Conservation (phyloP, 2,329 filamentous ascomycete genomes). For the Xylaria sp. region DNA sequence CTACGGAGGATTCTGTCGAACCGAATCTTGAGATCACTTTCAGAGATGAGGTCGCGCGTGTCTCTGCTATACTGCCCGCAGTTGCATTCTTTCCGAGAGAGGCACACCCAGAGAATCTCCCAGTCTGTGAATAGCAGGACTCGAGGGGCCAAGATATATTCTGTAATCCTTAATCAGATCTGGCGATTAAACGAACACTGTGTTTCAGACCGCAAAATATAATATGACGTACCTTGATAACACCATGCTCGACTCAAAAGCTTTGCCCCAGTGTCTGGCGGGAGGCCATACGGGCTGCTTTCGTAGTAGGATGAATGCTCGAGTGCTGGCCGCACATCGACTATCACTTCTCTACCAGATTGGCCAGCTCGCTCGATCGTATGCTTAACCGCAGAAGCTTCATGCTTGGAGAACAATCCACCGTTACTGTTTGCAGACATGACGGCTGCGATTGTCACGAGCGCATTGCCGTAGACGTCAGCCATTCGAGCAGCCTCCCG, state of each 20-base stretch:
- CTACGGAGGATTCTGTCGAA: slow-evolving; percentile 28
- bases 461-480: slow-evolving; percentile 37
- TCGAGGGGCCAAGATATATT: slow-evolving; percentile 38
- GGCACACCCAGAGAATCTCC: slow-evolving; percentile 39
- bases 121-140: slow-evolving; percentile 38
- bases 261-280: slow-evolving; percentile 16
- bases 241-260: slow-evolving; percentile 38
- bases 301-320: slow-evolving; percentile 36
- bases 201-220: neutral
- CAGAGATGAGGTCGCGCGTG: slow-evolving; percentile 29
- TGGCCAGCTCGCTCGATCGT: slow-evolving; percentile 9
- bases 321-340: slow-evolving; percentile 35
- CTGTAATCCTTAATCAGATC: slow-evolving; percentile 11
- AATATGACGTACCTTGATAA: slow-evolving; percentile 36
- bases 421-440: slow-evolving; percentile 34
- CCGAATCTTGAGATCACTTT: slow-evolving; percentile 36
- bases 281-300: slow-evolving; percentile 32
- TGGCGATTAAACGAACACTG: neutral
- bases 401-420: slow-evolving; percentile 35
- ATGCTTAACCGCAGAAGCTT: slow-evolving; percentile 24
- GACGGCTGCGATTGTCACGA: slow-evolving; percentile 36
- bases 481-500: slow-evolving; percentile 36
- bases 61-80: slow-evolving; percentile 35
- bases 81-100: slow-evolving; percentile 29
- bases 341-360: neutral